phyloP scores from a whole-genome alignment of 148 eudicot genomes.

The Camellia lanceoleosa region DNA sequence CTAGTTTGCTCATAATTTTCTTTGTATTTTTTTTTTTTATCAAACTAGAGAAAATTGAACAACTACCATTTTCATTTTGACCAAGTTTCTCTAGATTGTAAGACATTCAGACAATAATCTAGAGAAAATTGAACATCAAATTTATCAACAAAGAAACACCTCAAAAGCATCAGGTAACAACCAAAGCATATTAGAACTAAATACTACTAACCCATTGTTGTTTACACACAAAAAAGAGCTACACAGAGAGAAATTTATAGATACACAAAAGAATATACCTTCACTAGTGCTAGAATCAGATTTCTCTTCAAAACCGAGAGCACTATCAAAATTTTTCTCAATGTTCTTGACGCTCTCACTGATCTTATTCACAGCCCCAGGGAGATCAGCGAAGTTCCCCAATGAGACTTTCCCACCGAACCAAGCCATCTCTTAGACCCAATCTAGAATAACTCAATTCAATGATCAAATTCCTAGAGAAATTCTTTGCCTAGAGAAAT shows the following conservation, averaged over 20 bases:
- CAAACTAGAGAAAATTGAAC: too few relatives aligned
- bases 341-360: slow-evolving; percentile 91
- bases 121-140: too few relatives aligned
- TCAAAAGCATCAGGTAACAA: too few relatives aligned
- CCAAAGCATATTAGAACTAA: too few relatives aligned
- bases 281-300: too few relatives aligned
- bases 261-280: not conserved
- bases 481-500: too few relatives aligned
- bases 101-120: too few relatives aligned
- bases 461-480: not conserved
- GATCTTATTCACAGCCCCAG: slow-evolving; percentile 84
- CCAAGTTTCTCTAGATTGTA: too few relatives aligned
- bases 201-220: not conserved
- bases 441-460: slow-evolving; percentile 8
- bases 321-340: slow-evolving; percentile 83
- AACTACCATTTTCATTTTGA: too few relatives aligned
- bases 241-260: not conserved
- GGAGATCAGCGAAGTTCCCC: slow-evolving; percentile 70
- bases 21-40: too few relatives aligned
- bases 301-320: slow-evolving; percentile 48
- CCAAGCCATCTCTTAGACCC: slow-evolving; percentile 67
- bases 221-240: not conserved
- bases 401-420: slow-evolving; percentile 71
- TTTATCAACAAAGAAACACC: too few relatives aligned
- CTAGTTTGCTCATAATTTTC: too few relatives aligned